Evolutionary conservation across 2,329 filamentous ascomycete species (phyloP), one percentile per base, ranked within the genome.

Genomic region (Thelonectria rubi): DNA sequence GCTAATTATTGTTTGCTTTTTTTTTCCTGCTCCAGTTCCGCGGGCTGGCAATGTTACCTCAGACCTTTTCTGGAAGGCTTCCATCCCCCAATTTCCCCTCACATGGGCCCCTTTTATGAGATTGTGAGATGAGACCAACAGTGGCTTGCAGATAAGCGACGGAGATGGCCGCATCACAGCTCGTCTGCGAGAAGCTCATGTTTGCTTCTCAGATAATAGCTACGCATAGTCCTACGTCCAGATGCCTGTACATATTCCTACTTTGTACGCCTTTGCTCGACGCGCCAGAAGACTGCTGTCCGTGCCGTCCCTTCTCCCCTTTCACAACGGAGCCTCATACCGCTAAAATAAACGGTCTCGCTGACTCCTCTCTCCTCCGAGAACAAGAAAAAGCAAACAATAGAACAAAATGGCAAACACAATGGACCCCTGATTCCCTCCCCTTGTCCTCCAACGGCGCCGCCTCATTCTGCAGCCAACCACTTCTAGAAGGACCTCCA

Each of bases 101-200:
- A 9, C 17, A 54, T 63, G 60, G 49, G 49, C 59, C 61, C 64
- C 65, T 61, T 50, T 46, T 24, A 24, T 24, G 24, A 24, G 24
- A 24, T 24, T 24, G 24, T 40, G 62, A 49, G 40, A 21, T 39
- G n/a, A 11, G 49, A 50, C 48, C 45, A 49, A 47, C 51, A 62
- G 50, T 66, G 49, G 53, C 55, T 62, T 68, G 68, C 63, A 70
- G 68, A 69, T 70, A 70, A 70, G 68, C 68, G 68, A 70, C 65
- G 65, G 66, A 69, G 68, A 70, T 70, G 66, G 56, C 67, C 65
- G 65, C 42, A 46, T 42, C 39, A 46, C 17, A 46, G 11, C 42
- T 15, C 42, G 21, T 46, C 18, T 46, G 11, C 42, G 42, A 12
- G 20, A 14, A 42, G 39, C 4, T 20, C 15, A 12, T 7, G 10